Conservation (phyloP, 2,329 filamentous ascomycete species). For the Penicillium italicum region DNA sequence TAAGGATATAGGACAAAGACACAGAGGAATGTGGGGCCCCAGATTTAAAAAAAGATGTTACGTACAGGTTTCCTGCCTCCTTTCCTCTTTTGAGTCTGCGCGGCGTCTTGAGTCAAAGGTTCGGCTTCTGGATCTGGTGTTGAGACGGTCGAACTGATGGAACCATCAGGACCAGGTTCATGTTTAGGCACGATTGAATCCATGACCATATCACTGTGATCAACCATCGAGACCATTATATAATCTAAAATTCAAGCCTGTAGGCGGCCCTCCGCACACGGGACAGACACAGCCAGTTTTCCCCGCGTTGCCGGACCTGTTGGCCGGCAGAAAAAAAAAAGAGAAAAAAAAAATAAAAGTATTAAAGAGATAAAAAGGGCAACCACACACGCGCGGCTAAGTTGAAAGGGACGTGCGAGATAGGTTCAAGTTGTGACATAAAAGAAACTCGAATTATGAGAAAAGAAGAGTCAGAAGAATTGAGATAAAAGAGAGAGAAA, state of each 20-base stretch:
- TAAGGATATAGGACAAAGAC: slow-evolving; percentile 1
- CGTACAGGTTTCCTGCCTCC: slow-evolving; percentile 94
- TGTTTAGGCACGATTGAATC: slow-evolving; percentile 25
- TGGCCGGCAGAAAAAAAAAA: slow-evolving; percentile 1
- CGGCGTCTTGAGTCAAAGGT: slow-evolving; percentile 40
- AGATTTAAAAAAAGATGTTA: slow-evolving; percentile 30
- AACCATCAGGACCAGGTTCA: slow-evolving; percentile 35
- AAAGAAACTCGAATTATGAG: slow-evolving; percentile 37
- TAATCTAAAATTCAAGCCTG: slow-evolving; percentile 7
- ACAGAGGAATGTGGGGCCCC: slow-evolving; percentile 30
- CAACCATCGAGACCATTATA: slow-evolving; percentile 46
- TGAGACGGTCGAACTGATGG: slow-evolving; percentile 45
- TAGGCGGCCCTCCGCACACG: slow-evolving; percentile 7
- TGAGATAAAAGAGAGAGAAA: slow-evolving; percentile 28
- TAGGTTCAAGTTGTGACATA: slow-evolving; percentile 35
- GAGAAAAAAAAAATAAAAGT: slow-evolving; percentile 1
- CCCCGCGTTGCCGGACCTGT: slow-evolving; percentile 6
- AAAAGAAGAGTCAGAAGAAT: slow-evolving; percentile 29
- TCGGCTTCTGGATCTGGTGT: slow-evolving; percentile 46
- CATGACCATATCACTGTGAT: slow-evolving; percentile 41
- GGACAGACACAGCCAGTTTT: slow-evolving; percentile 11
- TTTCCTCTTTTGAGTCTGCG: slow-evolving; percentile 77
- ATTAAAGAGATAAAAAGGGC: slow-evolving; percentile 4
- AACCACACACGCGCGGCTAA: slow-evolving; percentile 39
- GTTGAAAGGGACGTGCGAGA: slow-evolving; percentile 41